A percentile compares a stretch with the other conserved stretches of the same genome.
Conservation (phyloP, 1,284 basidiomycete species). For the Nidula niveotomentosa region DNA sequence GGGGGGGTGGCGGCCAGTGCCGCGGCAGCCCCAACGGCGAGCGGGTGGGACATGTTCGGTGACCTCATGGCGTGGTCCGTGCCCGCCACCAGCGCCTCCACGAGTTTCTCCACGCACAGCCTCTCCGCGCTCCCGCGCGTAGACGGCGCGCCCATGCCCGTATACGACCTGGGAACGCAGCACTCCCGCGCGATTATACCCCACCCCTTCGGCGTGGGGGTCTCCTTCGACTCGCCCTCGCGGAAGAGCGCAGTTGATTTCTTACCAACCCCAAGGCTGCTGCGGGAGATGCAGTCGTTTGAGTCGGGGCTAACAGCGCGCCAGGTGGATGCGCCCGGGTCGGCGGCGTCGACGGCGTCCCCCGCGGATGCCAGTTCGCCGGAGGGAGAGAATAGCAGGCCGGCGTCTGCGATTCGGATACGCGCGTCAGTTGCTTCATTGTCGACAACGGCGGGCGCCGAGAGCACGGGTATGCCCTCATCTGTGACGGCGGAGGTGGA, state of each 20-base stretch:
- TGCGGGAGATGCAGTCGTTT: constrained; percentile 81
- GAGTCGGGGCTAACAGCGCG: constrained; percentile 75
- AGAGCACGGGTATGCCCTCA: background rate
- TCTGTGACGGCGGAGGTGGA: background rate
- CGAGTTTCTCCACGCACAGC: constrained; percentile 33
- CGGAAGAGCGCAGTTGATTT: constrained; percentile 33
- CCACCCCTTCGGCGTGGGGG: constrained; percentile 64
- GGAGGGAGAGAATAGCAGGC: background rate
- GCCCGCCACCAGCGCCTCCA: constrained; percentile 31
- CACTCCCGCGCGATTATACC: constrained; percentile 5
- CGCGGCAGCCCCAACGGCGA: no score
- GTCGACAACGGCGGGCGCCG: background rate
- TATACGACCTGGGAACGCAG: background rate
- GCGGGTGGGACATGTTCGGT: constrained; percentile 54
- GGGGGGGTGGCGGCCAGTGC: constrained; percentile 19
- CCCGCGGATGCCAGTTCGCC: background rate
- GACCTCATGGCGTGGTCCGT: constrained; percentile 63
- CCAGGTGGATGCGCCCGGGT: constrained; percentile 32
- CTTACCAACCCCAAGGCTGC: constrained; percentile 38
- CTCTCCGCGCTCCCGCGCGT: constrained; percentile 5
- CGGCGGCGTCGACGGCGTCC: background rate
- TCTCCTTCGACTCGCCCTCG: constrained; percentile 60
- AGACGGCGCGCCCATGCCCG: no score
- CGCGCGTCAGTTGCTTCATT: background rate
- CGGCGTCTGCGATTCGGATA: background rate